These are phyloP conservation scores for Cucurbita moschata DNA, from an alignment of 306 rosid genomes.

Conservation along the genomic window DNA sequence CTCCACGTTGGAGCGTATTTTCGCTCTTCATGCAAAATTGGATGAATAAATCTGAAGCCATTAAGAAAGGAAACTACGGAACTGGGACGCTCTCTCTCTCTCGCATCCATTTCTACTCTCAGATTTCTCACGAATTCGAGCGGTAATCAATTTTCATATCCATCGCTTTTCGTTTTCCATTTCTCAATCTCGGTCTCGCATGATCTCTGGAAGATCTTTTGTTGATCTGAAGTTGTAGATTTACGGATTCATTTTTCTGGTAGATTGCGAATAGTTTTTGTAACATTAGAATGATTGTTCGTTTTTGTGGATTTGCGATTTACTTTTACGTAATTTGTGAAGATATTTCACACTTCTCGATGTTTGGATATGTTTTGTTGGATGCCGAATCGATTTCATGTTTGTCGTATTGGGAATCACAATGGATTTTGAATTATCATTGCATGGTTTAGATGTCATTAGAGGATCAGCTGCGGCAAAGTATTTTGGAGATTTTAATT, in stretches of 20 bases:
- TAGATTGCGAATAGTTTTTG: background rate
- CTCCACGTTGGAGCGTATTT: background rate
- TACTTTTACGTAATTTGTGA: background rate
- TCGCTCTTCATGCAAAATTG: background rate
- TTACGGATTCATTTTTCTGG: background rate
- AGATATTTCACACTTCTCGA: background rate
- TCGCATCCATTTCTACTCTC: background rate
- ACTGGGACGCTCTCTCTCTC: background rate
- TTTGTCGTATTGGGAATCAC: background rate
- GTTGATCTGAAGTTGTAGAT: background rate
- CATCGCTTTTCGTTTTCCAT: background rate
- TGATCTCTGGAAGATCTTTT: background rate
- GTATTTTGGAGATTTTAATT: background rate
- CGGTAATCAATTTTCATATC: background rate
- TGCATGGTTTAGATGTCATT: background rate
- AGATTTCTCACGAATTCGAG: background rate
- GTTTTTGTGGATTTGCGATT: background rate
- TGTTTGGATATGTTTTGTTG: background rate
- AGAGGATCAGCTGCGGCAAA: background rate
- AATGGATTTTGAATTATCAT: background rate
- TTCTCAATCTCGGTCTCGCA: background rate
- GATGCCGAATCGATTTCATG: background rate
- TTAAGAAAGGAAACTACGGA: background rate
- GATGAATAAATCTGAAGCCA: background rate
- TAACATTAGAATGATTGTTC: background rate